These are phyloP conservation scores for Aspergillus sclerotialis DNA, from an alignment of 2,329 filamentous ascomycete species.

Conservation along the genomic window DNA sequence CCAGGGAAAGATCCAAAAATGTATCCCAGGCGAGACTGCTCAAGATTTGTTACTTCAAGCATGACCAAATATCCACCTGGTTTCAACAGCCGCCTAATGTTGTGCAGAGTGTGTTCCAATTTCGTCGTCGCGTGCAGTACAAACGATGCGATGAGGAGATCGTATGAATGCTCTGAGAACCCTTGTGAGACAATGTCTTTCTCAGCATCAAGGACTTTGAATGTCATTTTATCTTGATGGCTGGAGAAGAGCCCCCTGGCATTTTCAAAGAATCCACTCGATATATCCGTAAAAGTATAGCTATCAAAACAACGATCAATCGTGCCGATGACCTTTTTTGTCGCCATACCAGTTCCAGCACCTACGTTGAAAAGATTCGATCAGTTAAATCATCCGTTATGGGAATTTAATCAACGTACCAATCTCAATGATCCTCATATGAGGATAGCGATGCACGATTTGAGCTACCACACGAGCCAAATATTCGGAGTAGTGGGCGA, in stretches of 20 bases:
- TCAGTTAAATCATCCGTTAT: too few relatives aligned
- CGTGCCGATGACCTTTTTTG: conserved; percentile 24
- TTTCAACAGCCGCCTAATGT: conserved; percentile 15
- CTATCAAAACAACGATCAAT: conserved; percentile 21
- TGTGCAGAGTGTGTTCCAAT: conserved; percentile 12
- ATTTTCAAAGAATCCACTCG: conserved; percentile 35
- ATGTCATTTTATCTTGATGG: conserved; percentile 19
- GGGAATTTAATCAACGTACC: too few relatives aligned
- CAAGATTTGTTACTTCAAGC: conserved; percentile 30
- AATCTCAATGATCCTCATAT: conserved; percentile 37
- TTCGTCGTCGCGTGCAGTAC: conserved; percentile 5
- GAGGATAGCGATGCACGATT: conserved; percentile 35
- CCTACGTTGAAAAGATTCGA: too few relatives aligned
- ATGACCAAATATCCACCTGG: conserved; percentile 43
- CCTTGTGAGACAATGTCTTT: conserved; percentile 26
- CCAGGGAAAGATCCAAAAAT: conserved; percentile 26
- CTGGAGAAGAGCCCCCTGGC: conserved; percentile 21
- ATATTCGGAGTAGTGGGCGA: conserved; percentile 14
- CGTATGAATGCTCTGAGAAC: conserved; percentile 22
- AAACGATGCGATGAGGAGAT: conserved; percentile 12
- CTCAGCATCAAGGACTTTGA: conserved; percentile 25
- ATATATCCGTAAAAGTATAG: conserved; percentile 43
- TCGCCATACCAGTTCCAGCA: conserved; percentile 33
- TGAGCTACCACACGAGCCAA: conserved; percentile 24
- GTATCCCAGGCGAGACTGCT: conserved; percentile 15